Base-by-base conservation (phyloP, 2,329 filamentous ascomycete genomes). In the Pseudocercospora musae region DNA sequence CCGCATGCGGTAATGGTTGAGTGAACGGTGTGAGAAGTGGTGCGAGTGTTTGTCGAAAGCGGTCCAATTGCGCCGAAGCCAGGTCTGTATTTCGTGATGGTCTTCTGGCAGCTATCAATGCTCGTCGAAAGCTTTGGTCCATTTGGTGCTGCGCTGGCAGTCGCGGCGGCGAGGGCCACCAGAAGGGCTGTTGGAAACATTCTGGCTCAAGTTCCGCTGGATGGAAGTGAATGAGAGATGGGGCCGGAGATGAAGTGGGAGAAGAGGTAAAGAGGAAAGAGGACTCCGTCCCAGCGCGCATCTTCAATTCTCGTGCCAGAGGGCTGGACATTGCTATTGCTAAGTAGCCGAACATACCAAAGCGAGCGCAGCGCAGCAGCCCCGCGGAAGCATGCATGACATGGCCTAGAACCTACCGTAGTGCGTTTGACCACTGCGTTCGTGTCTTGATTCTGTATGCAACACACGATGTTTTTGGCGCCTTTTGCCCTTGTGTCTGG, bases 61-160 rank as follows among this genome's bases (percentile, higher is more conserved):
- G 65, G 58, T 4, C 54, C 31, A 15, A 40, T 46, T 7, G 59
- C 57, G 9, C 57, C 56, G 9, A 53, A 42, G 2, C 54, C 62
- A n/a, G 55, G 61, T 48, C 56, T 57, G 58, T 67, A 64, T 21
- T 66, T 69, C 50, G 67, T 67, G 62, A 69, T 66, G 58, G n/a
- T 33, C 29, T 54, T 33, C 15, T 33, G 18, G 29, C 52, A 54
- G 52, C 27, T 40, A 29, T 66, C 62, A 33, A 62, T 59, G 54
- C 60, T 54, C 1, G 63, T 67, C 58, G 62, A 66, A 18, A 54
- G 29, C 40, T 62, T 52, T 27, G 40, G 44, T 27, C 33, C 59
- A 37, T 56, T 54, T 15, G 65, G 57, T 18, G 49, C 52, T 33
- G 62, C 62, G 5, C 10, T 40, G 46, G 56, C 54, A 3, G 56